Base-by-base conservation (phyloP, 805 yeast species). In the Teunomyces funiuensis region DNA sequence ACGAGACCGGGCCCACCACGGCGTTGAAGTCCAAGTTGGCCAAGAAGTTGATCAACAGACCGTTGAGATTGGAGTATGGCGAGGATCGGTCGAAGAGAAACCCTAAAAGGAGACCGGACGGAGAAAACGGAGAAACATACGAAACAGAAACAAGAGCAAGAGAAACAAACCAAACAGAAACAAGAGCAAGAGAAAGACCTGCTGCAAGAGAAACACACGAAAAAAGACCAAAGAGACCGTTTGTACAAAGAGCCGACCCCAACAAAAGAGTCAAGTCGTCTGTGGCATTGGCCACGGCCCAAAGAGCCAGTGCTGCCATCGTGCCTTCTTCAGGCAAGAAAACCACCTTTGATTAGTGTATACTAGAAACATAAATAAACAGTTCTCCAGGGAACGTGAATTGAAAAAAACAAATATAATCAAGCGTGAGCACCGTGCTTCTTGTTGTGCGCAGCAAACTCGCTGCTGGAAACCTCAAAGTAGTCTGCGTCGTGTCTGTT, bases 311-410 rank as follows among this genome's bases (percentile, higher is more conserved):
- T 54, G 88, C 88, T 14, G 90, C 95, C 5, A 87, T 91, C 58
- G 95, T 89, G 20, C 80, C 87, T 37, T 85, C 97, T 1, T 73
- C 82, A n/a, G 98, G 98, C 61, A 90, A 87, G 66, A 91, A 89
- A 61, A 73, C 76, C 29, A 83, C 77, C 5, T 88, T 88, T 58
- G 84, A 83, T 51, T 78, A 61, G 47, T 27, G 30, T 36, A 36
- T 27, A 36, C 26, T 36, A 26, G 30, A 20, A 27, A 36, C 39
- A 36, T 27, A 26, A 22, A 15, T 28, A 31, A 23, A 31, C 29
- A 33, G 28, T 31, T 33, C 20, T 39, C 33, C 19, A 10, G 25
- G 19, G 39, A 27, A 18, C 23, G 10, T 27, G 27, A 34, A 34
- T 22, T 37, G 37, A 22, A 34, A 13, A 34, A 9, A 14, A 34